Conservation (phyloP, 306 rosid species). For the Gillenia trifoliata region DNA sequence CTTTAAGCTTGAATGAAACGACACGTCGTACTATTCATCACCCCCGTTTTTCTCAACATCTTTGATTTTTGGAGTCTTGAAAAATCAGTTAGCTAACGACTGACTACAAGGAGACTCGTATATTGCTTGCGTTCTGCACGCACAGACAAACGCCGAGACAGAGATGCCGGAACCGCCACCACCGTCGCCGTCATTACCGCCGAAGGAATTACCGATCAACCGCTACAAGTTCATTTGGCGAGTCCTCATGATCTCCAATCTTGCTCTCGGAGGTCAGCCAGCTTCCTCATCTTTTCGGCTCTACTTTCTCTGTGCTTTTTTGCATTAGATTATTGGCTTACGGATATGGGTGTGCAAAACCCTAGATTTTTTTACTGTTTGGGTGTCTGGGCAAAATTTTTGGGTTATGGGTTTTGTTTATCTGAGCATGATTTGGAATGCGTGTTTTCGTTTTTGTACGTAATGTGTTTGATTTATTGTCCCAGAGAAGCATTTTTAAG, state of each 20-base stretch:
- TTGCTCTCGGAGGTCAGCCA: conserved; percentile 70
- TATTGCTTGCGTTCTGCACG: neutral
- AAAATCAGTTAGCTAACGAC: neutral
- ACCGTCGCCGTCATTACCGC: conserved; percentile 22
- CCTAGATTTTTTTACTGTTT: neutral
- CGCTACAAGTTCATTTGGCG: conserved; percentile 79
- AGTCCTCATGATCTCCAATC: conserved; percentile 59
- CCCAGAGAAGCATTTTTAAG: neutral
- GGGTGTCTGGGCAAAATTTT: neutral
- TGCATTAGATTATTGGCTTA: neutral
- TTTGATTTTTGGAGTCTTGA: neutral
- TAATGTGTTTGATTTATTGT: conserved; percentile 44
- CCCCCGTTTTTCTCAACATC: neutral
- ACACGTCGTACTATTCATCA: neutral
- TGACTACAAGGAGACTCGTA: neutral
- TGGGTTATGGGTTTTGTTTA: neutral
- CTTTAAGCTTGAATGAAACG: neutral
- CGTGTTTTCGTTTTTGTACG: conserved; percentile 12
- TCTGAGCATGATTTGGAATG: neutral
- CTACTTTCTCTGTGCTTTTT: too few relatives aligned
- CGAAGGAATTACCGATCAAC: conserved; percentile 32
- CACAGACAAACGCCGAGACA: neutral
- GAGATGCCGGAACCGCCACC: conserved; percentile 36
- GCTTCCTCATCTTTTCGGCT: neutral
- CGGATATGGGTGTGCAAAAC: neutral